Conservation (phyloP, 2,329 filamentous ascomycete genomes). For the Didymosphaeria variabile region DNA sequence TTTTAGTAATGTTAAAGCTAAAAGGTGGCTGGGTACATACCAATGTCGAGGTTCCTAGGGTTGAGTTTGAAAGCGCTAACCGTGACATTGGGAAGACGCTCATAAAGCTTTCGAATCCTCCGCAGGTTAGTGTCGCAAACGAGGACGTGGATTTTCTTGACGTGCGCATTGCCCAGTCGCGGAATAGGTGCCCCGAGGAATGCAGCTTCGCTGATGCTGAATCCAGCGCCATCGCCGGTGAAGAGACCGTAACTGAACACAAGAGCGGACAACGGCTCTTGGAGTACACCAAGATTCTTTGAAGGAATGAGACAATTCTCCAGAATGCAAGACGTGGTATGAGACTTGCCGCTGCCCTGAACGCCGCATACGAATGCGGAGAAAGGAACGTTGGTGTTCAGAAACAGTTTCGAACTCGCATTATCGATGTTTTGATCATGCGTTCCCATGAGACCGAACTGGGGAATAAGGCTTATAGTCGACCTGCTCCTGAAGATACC, state of each 20-base stretch:
- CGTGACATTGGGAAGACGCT: conserved; percentile 50
- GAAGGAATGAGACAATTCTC: conserved; percentile 54
- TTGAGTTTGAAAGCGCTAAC: conserved; percentile 59
- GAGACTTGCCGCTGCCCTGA: conserved; percentile 70
- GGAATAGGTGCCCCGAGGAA: conserved; percentile 56
- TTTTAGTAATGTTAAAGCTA: not conserved
- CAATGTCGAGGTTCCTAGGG: conserved; percentile 59
- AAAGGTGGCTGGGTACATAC: not conserved
- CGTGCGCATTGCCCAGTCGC: conserved; percentile 16
- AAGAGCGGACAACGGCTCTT: conserved; percentile 65
- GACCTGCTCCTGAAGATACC: conserved; percentile 1
- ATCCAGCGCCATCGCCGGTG: conserved; percentile 57
- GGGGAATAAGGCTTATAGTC: conserved; percentile 13
- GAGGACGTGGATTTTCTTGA: conserved; percentile 33
- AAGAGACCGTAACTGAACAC: conserved; percentile 64
- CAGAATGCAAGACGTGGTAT: conserved; percentile 67
- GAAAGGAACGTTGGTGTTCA: conserved; percentile 65
- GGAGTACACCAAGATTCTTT: conserved; percentile 54
- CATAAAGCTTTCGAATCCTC: conserved; percentile 31
- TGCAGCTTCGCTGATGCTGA: conserved; percentile 66
- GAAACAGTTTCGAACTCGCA: conserved; percentile 47
- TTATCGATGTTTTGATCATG: not conserved
- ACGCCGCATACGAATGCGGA: conserved; percentile 71
- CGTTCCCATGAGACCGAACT: conserved; percentile 26
- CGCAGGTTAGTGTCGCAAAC: conserved; percentile 35